Evolutionary conservation across 2,329 filamentous ascomycete species (phyloP).

Genomic region (Cladosporium sphaerospermum): DNA sequence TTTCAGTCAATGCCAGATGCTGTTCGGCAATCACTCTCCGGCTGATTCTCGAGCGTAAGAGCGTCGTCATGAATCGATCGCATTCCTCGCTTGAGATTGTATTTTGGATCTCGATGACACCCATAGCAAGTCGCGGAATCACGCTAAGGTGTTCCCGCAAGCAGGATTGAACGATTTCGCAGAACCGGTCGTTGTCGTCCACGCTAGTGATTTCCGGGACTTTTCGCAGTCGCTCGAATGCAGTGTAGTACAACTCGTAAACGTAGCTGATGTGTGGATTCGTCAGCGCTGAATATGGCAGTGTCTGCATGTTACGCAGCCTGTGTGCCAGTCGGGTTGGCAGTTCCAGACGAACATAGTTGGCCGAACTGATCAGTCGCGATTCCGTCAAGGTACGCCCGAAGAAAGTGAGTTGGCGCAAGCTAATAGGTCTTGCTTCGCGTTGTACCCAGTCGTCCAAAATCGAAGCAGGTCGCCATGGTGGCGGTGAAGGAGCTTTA

Average conservation of each 20-base stretch:
- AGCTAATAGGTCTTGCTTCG: constrained; percentile 88
- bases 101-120: constrained; percentile 81
- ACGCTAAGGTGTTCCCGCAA: constrained; percentile 85
- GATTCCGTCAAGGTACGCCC: constrained; percentile 86
- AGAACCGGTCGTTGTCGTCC: constrained; percentile 85
- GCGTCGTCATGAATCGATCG: constrained; percentile 91
- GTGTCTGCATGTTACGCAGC: constrained; percentile 91
- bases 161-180: constrained; percentile 70
- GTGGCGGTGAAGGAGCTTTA: constrained; percentile 36
- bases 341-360: constrained; percentile 93
- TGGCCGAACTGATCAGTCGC: constrained; percentile 85
- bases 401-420: constrained; percentile 95
- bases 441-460: constrained; percentile 79
- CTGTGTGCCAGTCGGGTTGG: constrained; percentile 86
- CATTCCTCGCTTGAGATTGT: constrained; percentile 74
- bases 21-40: constrained; percentile 96
- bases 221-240: constrained; percentile 86
- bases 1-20: constrained; percentile 89
- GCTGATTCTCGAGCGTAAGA: constrained; percentile 86
- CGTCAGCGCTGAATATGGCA: constrained; percentile 93
- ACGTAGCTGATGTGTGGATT: constrained; percentile 91
- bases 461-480: constrained; percentile 53
- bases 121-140: constrained; percentile 90
- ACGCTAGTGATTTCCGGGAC: constrained; percentile 76
- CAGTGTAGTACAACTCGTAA: constrained; percentile 92